Evolutionary conservation across 371 early-diverging fungal species (phyloP), one percentile per base, ranked within the genome.

Genomic region (Mortierella sp.): DNA sequence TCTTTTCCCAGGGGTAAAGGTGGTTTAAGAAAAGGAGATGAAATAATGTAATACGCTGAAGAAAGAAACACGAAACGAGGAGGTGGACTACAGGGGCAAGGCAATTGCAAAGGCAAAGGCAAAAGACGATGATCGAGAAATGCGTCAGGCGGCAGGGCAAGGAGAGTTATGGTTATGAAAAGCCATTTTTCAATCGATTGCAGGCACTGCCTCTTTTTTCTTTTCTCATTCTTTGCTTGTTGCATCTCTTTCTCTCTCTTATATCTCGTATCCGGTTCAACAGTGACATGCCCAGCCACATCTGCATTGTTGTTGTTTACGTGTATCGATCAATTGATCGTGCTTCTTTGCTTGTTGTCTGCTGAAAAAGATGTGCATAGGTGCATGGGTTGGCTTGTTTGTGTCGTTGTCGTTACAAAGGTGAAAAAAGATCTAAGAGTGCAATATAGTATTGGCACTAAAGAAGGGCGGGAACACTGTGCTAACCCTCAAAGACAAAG

Each of bases 1-100:
- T 59, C 48, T 46, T 13, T 46, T 46, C 16, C 64, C 64, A 64
- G 64, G 64, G 64, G 64, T 64, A 64, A 37, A 16, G 31, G 61
- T 61, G 37, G 61, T 61, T 31, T 0, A 61, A 61, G 34, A 59
- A 61, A 61, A 61, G 19, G 61, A 64, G 21, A 37, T 64, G 37
- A 6, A 21, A 64, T 31, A 21, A 64, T 31, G 37, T 37, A 37
- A 37, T 28, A 26, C 14, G 28, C 5, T 10, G 10, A 55, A 55
- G 26, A 26, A 59, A 59, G 31, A 2, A 31, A 59, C 59, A 28
- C 59, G 59, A 59, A 59, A 59, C 59, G 13, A 9, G 59, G 59
- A 59, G 59, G 59, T 59, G 55, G 9, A 55, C 43, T 40, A 2
- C 43, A 40, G 6, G 43, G 43, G 43, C 43, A 40, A 40, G 43